Percentiles rank a stretch among this genome's conserved stretches.
These are phyloP conservation scores for Leccinum fallax DNA, from an alignment of 1,284 basidiomycete genomes.

Conservation along the genomic window DNA sequence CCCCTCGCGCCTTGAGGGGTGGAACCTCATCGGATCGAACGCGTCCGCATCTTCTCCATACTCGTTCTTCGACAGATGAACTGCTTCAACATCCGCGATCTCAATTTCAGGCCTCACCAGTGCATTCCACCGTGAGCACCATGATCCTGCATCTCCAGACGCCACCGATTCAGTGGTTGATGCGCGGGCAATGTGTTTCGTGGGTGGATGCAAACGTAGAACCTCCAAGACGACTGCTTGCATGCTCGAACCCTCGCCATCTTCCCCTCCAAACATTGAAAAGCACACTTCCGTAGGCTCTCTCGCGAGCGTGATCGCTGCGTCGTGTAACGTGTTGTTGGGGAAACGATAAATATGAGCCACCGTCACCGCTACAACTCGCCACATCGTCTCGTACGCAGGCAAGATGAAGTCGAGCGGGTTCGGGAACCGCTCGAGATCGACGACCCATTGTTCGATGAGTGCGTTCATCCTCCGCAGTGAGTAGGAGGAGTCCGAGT, in stretches of 20 bases:
- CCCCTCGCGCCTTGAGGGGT: conserved; percentile 21
- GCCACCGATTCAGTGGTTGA: neutral
- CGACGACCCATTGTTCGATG: conserved; percentile 43
- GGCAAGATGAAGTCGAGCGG: conserved; percentile 59
- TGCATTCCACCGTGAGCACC: neutral
- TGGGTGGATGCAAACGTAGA: conserved; percentile 58
- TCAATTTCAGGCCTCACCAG: conserved; percentile 13
- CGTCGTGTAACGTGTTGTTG: conserved; percentile 27
- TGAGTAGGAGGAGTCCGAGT: conserved; percentile 10
- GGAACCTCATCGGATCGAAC: conserved; percentile 49
- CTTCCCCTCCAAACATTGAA: conserved; percentile 14
- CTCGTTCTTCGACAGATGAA: conserved; percentile 39
- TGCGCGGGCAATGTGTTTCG: conserved; percentile 46
- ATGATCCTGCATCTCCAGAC: neutral
- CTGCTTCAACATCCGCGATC: conserved; percentile 46
- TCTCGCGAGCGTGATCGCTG: conserved; percentile 38
- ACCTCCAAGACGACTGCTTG: conserved; percentile 49
- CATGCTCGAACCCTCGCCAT: conserved; percentile 35
- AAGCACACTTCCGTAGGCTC: conserved; percentile 41
- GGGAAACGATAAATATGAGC: conserved; percentile 27
- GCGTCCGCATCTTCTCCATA: conserved; percentile 42
- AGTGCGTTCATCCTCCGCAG: conserved; percentile 24
- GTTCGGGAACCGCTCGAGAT: conserved; percentile 38
- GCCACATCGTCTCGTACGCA: conserved; percentile 62
- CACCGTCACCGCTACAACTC: conserved; percentile 53